Evolutionary conservation across 78 protist genomes (phyloP).

Genomic region (Diacronema lutheri): DNA sequence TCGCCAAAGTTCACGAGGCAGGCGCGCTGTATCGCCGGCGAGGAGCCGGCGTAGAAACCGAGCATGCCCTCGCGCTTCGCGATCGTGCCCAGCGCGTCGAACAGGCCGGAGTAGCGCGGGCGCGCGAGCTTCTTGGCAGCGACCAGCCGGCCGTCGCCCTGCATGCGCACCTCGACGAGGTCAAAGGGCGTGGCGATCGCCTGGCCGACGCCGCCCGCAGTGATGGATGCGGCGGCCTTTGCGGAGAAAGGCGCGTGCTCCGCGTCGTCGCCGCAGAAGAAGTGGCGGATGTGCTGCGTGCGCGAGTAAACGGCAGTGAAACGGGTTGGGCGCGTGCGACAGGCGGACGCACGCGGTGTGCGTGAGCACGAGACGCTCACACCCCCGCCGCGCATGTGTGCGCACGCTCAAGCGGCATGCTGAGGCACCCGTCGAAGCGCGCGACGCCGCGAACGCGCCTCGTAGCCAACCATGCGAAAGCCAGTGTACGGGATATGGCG

Average conservation of each 20-base stretch:
- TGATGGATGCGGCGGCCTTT: neutral
- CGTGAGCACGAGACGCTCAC: too few relatives aligned
- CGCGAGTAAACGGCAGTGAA: too few relatives aligned
- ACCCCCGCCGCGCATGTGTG: too few relatives aligned
- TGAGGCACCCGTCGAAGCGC: too few relatives aligned
- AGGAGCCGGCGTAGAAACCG: constrained; percentile 16
- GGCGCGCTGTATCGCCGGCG: constrained; percentile 28
- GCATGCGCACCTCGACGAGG: constrained; percentile 58
- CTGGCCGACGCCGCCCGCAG: constrained; percentile 44
- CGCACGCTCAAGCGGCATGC: too few relatives aligned
- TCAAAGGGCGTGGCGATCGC: constrained; percentile 53
- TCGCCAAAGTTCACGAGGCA: constrained; percentile 26
- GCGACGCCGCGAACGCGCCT: too few relatives aligned
- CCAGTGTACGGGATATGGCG: constrained; percentile 15
- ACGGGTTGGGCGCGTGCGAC: too few relatives aligned
- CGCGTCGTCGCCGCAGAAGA: neutral
- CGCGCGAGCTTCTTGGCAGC: constrained; percentile 35
- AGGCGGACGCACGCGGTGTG: too few relatives aligned
- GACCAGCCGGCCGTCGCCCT: constrained; percentile 43
- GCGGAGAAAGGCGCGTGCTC: constrained; percentile 12
- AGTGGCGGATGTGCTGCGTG: constrained; percentile 3
- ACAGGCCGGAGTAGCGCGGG: constrained; percentile 71
- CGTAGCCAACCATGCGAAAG: neutral
- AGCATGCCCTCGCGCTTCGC: constrained; percentile 56
- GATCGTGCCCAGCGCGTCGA: constrained; percentile 66